Evolutionary conservation across 371 early-diverging fungal genomes (phyloP).

Genomic region (Mortierella sp.): DNA sequence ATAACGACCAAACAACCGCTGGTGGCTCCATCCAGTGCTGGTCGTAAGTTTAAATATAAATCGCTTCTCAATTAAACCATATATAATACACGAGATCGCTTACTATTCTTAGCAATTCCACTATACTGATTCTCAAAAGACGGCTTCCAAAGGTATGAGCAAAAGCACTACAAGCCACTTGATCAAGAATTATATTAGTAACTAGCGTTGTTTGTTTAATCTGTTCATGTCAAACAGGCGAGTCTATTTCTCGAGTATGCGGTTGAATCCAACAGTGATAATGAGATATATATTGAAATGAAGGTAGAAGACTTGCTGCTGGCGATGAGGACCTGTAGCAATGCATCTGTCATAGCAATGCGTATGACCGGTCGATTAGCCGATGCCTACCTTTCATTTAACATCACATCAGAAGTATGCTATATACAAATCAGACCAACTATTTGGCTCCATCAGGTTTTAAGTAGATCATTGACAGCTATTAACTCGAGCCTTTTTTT

Average conservation of each 20-base stretch:
- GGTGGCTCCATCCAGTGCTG: constrained; percentile 49
- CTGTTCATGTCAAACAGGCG: constrained; percentile 5
- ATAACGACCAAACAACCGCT: constrained; percentile 16
- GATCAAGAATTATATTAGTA: neutral
- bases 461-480: no score
- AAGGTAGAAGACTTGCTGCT: constrained; percentile 41
- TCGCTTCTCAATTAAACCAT: neutral
- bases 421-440: neutral
- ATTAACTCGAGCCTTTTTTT: neutral
- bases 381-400: constrained; percentile 41
- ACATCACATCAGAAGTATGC: constrained; percentile 35
- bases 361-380: constrained; percentile 41
- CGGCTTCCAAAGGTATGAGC: constrained; percentile 24
- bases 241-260: constrained; percentile 39
- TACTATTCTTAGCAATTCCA: no score
- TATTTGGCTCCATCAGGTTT: neutral
- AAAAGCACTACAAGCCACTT: neutral
- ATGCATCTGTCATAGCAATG: constrained; percentile 30
- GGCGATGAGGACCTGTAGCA: constrained; percentile 29
- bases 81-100: no score
- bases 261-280: constrained; percentile 36
- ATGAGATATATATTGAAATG: constrained; percentile 52
- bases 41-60: constrained; percentile 31
- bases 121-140: neutral
- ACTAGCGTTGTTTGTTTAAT: neutral